Percentiles rank a stretch among this genome's conserved stretches.
Evolutionary conservation across 2,329 filamentous ascomycete genomes (phyloP).

Genomic region (Fusarium sp.): DNA sequence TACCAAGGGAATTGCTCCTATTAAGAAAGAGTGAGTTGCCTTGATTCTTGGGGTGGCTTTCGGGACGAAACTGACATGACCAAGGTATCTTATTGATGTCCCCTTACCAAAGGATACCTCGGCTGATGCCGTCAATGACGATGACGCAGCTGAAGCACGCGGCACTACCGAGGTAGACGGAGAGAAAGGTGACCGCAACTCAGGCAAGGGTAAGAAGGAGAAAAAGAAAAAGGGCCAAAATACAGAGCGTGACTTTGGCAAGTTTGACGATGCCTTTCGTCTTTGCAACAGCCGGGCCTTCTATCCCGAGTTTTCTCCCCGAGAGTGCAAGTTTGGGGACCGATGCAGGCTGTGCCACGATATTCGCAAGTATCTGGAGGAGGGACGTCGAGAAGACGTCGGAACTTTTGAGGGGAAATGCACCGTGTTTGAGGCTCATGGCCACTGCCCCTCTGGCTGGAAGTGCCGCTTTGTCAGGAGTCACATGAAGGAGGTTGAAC

Average conservation of each 20-base stretch:
- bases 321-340: conserved; percentile 78
- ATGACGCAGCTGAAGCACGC: conserved; percentile 60
- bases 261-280: conserved; percentile 77
- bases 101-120: conserved; percentile 40
- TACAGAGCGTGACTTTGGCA: conserved; percentile 81
- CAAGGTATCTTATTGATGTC: conserved; percentile 56
- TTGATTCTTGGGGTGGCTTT: not conserved
- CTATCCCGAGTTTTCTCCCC: conserved; percentile 82
- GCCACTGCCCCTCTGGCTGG: conserved; percentile 86
- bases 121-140: conserved; percentile 49
- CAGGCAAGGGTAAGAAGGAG: conserved; percentile 49
- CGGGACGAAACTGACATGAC: not conserved
- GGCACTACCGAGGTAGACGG: conserved; percentile 49
- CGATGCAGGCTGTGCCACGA: conserved; percentile 86
- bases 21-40: conserved; percentile 73
- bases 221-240: conserved; percentile 74
- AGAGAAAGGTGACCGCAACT: conserved; percentile 67
- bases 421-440: conserved; percentile 79
- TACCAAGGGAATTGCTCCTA: conserved; percentile 69
- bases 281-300: conserved; percentile 80
- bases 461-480: conserved; percentile 91
- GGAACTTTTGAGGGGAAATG: conserved; percentile 80
- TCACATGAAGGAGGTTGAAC: conserved; percentile 83
- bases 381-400: conserved; percentile 83
- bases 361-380: conserved; percentile 81